Evolutionary conservation across 768 basidiomycete genomes (phyloP), one percentile per base, ranked within the genome.

Genomic region (Collybiopsis luxurians): DNA sequence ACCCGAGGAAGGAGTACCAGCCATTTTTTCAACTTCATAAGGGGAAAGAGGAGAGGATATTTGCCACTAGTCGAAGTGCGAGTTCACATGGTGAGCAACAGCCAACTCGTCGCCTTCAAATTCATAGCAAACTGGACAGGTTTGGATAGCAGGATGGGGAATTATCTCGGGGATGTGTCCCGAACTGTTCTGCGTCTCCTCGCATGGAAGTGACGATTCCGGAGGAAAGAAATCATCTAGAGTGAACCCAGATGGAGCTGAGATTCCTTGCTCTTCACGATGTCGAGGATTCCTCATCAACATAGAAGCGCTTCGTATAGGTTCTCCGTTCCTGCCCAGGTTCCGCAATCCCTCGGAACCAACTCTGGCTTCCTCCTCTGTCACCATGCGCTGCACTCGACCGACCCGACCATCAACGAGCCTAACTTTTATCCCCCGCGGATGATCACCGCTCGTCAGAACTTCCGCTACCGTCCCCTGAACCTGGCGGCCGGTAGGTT

Each of bases 401-500:
- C 50, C 50, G 24, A 51, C 50, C 15, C 50, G 31, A 3, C 50
- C 50, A 23, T 51, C 50, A 15, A 26, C 50, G 11, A 51, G 17
- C 36, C 23, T 51, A 6, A 51, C 50, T 27, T 51, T 51, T 2
- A 51, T 39, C 11, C 50, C 50, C 23, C 50, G 50, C 31, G 31
- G 50, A 39, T 51, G 50, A n/a, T 51, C 36, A 23, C 50, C 50
- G n/a, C 36, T 51, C 4, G 50, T 51, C 36, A 51, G 36, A 2
- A 51, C 36, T 21, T 51, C 50, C 50, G 50, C 36, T 21, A 51
- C 50, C 15, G 24, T 51, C 11, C 50, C 50, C n/a, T 51, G 50
- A 4, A 51, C 50, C 24, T 51, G 50, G 24, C 4, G 36, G 13
- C 50, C 50, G n/a, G 50, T 51, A 7, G 50, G 36, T 23, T 51